phyloP scores from a whole-genome alignment of 2,329 filamentous ascomycete species.

The Dryadomyces quercus-mongolicae region DNA sequence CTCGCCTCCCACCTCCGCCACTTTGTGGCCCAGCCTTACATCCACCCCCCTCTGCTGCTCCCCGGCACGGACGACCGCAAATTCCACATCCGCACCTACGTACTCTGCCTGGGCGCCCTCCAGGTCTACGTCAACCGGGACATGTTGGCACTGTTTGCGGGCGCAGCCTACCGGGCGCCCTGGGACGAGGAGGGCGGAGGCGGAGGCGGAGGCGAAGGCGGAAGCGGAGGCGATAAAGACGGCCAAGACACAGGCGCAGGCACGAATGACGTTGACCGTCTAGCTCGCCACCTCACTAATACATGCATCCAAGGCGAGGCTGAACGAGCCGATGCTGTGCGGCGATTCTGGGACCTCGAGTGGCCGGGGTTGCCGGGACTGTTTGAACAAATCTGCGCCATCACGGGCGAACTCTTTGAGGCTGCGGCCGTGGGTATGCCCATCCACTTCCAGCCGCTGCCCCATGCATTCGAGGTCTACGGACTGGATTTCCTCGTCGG shows the following conservation, averaged over 20 bases:
- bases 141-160: constrained; percentile 91
- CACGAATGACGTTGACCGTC: constrained; percentile 29
- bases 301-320: constrained; percentile 70
- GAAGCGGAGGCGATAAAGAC: constrained; percentile 7
- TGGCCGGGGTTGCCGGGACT: constrained; percentile 36
- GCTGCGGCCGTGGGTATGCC: constrained; percentile 74
- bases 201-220: constrained; percentile 23
- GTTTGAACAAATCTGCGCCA: constrained; percentile 59
- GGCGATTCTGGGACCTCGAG: constrained; percentile 55
- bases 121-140: constrained; percentile 75
- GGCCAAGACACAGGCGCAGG: too few species aligned
- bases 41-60: constrained; percentile 73
- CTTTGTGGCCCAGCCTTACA: constrained; percentile 92
- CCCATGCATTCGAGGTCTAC: constrained; percentile 84
- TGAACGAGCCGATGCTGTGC: constrained; percentile 49
- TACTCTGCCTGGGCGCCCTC: constrained; percentile 67
- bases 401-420: constrained; percentile 72
- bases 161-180: constrained; percentile 57
- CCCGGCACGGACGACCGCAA: constrained; percentile 55
- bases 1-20: constrained; percentile 86
- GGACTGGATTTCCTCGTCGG: constrained; percentile 86
- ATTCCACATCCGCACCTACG: constrained; percentile 91
- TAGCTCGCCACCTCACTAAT: constrained; percentile 80
- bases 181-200: constrained; percentile 25
- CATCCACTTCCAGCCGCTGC: constrained; percentile 82